Base-by-base conservation (phyloP, 2,329 filamentous ascomycete species). In the Colletotrichum tropicale region DNA sequence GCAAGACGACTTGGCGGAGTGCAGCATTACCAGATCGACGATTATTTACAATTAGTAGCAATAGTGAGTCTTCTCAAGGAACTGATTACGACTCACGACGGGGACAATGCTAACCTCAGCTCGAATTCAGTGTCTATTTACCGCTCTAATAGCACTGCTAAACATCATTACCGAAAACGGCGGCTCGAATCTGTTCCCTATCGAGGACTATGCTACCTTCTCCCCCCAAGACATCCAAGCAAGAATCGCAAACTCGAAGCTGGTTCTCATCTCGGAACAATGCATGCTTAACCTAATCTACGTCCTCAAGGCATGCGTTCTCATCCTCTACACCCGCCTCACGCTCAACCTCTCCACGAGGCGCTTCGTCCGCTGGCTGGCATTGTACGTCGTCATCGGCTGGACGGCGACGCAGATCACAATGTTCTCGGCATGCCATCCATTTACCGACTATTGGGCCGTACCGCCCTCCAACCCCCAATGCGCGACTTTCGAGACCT, bases 361-460 rank as follows among this genome's bases (percentile, higher is more conserved):
- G 70, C 71, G 79, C 15, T 75, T 81, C 26, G 84, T 89, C 55
- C 83, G 82, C 26, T 80, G 77, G 5, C 82, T 88, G 3, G 80
- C 83, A 24, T 56, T 82, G 10, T 90, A 88, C 77, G 83, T 87
- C 18, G 81, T 74, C 16, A 9, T 84, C 38, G 87, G 87, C 18
- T 89, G 84, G 78, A 24, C 87, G 2, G 85, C 84, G 6, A 84
- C 84, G 15, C 82, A 89, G 74, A 80, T 87, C 21, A 81, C 87
- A 28, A 87, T 88, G 80, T 89, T 89, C 78, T 81, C 85, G 9
- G 82, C 84, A 18, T 90, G 88, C 76, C 82, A 82, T 15, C 88
- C 88, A 1, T 87, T 89, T 75, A 67, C 73, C 10, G 85, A 83
- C 8, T 89, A 89, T 77, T 90, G 88, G 88, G 85, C 83, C 12